phyloP scores from a whole-genome alignment of 2,329 filamentous ascomycete genomes.

The Fusarium verrucosum region DNA sequence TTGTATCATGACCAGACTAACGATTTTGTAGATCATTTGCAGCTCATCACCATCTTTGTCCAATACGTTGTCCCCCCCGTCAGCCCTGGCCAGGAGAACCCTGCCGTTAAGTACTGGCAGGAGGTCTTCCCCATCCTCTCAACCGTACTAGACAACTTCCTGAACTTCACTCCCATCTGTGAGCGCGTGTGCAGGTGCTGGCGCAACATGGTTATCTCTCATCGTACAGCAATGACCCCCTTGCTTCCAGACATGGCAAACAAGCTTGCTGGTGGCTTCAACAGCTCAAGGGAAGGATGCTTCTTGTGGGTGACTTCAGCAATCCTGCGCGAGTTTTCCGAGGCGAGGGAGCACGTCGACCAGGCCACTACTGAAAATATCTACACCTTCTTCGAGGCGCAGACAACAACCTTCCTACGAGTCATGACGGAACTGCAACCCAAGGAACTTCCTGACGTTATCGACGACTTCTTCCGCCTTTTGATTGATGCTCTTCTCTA shows the following conservation, averaged over 20 bases:
- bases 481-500: conserved; percentile 92
- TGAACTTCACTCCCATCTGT: conserved; percentile 85
- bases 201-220: conserved; percentile 96
- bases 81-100: conserved; percentile 77
- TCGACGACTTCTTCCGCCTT: conserved; percentile 96
- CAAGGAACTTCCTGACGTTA: conserved; percentile 80
- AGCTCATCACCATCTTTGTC: conserved; percentile 90
- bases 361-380: conserved; percentile 85
- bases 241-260: conserved; percentile 86
- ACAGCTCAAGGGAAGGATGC: conserved; percentile 87
- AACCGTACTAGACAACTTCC: conserved; percentile 87
- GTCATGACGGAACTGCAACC: conserved; percentile 85
- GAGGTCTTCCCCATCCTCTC: conserved; percentile 90
- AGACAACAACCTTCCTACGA: conserved; percentile 87
- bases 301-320: conserved; percentile 99
- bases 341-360: conserved; percentile 86
- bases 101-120: conserved; percentile 94
- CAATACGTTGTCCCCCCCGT: conserved; percentile 80
- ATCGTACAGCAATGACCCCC: conserved; percentile 87
- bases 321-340: conserved; percentile 93
- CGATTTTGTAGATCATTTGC: conserved; percentile 76
- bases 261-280: conserved; percentile 86
- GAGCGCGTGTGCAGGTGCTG: conserved; percentile 95
- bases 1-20: conserved; percentile 28
- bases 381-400: conserved; percentile 93